Percentiles rank a stretch among this genome's conserved stretches.
Evolutionary conservation across 1,284 basidiomycete genomes (phyloP).

Genomic region (Leccinum fuscescens): DNA sequence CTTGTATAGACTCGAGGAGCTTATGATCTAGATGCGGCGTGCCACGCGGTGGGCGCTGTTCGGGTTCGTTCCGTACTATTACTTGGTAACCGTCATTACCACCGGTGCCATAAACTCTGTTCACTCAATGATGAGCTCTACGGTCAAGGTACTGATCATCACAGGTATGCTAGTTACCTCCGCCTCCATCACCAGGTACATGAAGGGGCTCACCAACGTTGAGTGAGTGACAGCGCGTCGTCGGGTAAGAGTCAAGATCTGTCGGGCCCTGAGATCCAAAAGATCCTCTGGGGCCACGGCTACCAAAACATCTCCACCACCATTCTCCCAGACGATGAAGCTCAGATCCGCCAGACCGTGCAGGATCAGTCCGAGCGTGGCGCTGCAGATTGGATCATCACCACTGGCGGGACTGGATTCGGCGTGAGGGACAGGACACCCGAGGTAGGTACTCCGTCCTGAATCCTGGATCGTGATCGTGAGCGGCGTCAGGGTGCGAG

Average conservation of each 20-base stretch:
- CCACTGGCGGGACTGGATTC: conserved; percentile 87
- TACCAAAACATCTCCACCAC: conserved; percentile 38
- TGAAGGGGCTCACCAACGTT: conserved; percentile 10
- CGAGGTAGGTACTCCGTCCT: conserved; percentile 50
- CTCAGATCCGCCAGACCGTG: conserved; percentile 48
- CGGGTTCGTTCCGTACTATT: not conserved
- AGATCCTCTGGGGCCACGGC: conserved; percentile 44
- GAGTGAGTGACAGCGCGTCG: conserved; percentile 72
- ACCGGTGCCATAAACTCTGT: not conserved
- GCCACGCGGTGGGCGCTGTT: too few relatives aligned
- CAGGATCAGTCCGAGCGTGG: conserved; percentile 44
- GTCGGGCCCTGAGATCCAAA: conserved; percentile 62
- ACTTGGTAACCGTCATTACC: not conserved
- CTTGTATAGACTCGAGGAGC: conserved; percentile 68
- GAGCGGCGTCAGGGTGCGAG: conserved; percentile 12
- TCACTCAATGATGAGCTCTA: conserved; percentile 17
- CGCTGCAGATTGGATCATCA: conserved; percentile 69
- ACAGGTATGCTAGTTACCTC: conserved; percentile 21
- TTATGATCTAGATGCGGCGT: conserved; percentile 45
- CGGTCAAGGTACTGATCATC: conserved; percentile 23
- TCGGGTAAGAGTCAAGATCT: conserved; percentile 51
- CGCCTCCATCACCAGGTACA: not conserved
- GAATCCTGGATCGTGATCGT: not conserved
- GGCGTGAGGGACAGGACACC: conserved; percentile 77
- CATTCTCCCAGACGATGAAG: conserved; percentile 65